A percentile compares a stretch with the other conserved stretches of the same genome.
phyloP scores from a whole-genome alignment of 1,284 basidiomycete genomes.

The Athelia psychrophila region DNA sequence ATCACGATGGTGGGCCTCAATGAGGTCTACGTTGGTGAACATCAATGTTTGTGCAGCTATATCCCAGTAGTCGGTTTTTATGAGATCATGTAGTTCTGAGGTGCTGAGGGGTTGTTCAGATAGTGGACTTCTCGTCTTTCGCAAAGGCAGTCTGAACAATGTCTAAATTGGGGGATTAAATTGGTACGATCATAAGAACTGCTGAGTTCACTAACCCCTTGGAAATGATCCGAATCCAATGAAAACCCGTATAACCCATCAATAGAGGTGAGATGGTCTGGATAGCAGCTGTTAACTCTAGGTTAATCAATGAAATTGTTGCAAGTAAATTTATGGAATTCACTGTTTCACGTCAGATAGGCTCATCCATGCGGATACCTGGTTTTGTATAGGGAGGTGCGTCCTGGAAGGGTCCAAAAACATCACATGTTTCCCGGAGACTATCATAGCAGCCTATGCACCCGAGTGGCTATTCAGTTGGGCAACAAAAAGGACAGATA shows the following conservation, averaged over 20 bases:
- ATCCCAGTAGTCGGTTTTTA: constrained; percentile 10
- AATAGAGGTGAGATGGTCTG: constrained; percentile 36
- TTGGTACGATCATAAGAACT: constrained; percentile 2
- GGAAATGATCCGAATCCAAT: constrained; percentile 22
- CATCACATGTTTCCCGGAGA: constrained; percentile 38
- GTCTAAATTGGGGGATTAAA: constrained; percentile 31
- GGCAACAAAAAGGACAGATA: background rate
- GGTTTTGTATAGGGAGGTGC: constrained; percentile 28
- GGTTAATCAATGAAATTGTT: background rate
- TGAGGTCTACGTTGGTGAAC: constrained; percentile 13
- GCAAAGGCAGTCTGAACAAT: constrained; percentile 42
- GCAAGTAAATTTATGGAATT: constrained; percentile 6
- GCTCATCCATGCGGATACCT: constrained; percentile 23
- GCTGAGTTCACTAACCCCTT: constrained; percentile 31
- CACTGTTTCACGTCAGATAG: constrained; percentile 28
- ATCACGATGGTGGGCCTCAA: constrained; percentile 7
- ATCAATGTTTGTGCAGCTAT: constrained; percentile 11
- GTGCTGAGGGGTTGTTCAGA: constrained; percentile 3
- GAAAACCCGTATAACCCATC: constrained; percentile 38
- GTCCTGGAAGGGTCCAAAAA: constrained; percentile 43
- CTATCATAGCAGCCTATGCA: constrained; percentile 38
- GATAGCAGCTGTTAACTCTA: constrained; percentile 29
- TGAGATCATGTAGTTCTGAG: constrained; percentile 9
- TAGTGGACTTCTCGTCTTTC: constrained; percentile 4
- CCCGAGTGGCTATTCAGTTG: background rate